phyloP scores from a whole-genome alignment of 2,329 filamentous ascomycete species.

The Scopulariopsis brevicaulis region DNA sequence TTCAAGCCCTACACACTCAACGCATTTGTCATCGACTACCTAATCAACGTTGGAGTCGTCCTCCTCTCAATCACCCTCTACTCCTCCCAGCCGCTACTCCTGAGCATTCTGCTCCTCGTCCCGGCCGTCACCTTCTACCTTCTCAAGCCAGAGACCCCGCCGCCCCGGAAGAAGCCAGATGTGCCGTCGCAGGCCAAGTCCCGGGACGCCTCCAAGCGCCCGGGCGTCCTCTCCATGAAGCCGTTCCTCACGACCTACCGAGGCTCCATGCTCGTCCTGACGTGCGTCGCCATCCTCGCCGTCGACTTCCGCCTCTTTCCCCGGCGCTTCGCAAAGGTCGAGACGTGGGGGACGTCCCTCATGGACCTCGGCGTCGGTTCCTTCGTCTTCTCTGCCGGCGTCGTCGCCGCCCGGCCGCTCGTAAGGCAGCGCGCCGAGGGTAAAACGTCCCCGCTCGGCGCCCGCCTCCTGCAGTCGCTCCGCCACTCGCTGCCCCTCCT shows the following conservation, averaged over 20 bases:
- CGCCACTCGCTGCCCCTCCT: conserved; percentile 78
- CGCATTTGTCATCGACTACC: conserved; percentile 66
- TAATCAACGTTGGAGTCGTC: conserved; percentile 74
- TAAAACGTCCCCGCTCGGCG: conserved; percentile 30
- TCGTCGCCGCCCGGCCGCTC: conserved; percentile 77
- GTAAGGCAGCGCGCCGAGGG: conserved; percentile 56
- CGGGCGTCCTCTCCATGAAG: conserved; percentile 58
- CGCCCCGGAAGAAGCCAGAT: conserved; percentile 34
- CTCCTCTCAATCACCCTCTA: conserved; percentile 83
- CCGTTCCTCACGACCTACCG: conserved; percentile 90
- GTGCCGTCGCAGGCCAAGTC: conserved; percentile 30
- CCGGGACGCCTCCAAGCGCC: conserved; percentile 11
- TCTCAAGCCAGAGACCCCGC: conserved; percentile 26
- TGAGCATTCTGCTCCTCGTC: conserved; percentile 62
- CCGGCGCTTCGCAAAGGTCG: conserved; percentile 89
- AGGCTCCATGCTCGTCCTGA: conserved; percentile 82
- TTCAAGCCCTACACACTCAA: conserved; percentile 65
- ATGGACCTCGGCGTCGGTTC: conserved; percentile 98
- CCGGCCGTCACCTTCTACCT: conserved; percentile 52
- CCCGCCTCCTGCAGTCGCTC: conserved; percentile 53
- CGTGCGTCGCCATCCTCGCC: conserved; percentile 85
- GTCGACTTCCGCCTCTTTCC: conserved; percentile 94
- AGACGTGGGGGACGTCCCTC: conserved; percentile 98
- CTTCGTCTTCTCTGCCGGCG: conserved; percentile 88
- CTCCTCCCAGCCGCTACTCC: conserved; percentile 58